Evolutionary conservation across 192 early-diverging fungal species (phyloP).

Genomic region (Coemansia interrupta): DNA sequence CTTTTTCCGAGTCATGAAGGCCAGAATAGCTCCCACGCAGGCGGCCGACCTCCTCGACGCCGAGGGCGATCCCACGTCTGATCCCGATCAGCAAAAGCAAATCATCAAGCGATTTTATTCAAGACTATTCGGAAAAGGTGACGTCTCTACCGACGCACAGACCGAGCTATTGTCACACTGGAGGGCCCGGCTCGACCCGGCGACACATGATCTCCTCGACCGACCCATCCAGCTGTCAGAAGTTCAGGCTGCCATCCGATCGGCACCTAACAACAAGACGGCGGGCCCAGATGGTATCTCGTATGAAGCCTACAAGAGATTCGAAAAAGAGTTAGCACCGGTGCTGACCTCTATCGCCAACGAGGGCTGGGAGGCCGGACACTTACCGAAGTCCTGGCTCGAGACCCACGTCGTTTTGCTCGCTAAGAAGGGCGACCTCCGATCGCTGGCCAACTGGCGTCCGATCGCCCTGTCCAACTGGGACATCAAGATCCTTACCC

Average conservation of each 20-base stretch:
- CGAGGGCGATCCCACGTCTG: too few relatives aligned
- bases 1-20: background rate
- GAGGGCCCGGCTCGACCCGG: background rate
- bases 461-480: slow-evolving; percentile 5
- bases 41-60: too few relatives aligned
- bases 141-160: background rate
- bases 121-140: too few relatives aligned
- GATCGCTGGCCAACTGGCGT: slow-evolving; percentile 5
- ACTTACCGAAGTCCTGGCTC: slow-evolving; percentile 4
- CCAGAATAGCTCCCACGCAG: too few relatives aligned
- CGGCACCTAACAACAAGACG: background rate
- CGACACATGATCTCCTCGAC: too few relatives aligned
- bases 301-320: slow-evolving; percentile 7
- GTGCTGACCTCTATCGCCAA: background rate
- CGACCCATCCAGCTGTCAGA: background rate
- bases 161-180: background rate
- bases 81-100: too few relatives aligned
- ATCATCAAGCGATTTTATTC: too few relatives aligned
- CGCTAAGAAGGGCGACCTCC: slow-evolving; percentile 14
- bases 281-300: slow-evolving; percentile 11
- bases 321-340: background rate
- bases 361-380: background rate
- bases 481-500: slow-evolving; percentile 8
- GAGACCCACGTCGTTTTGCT: slow-evolving; percentile 1
- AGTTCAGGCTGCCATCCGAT: background rate